Evolutionary conservation across 2,329 filamentous ascomycete genomes (phyloP), one percentile per base, ranked within the genome.

Genomic region (Colletotrichum simmondsii): DNA sequence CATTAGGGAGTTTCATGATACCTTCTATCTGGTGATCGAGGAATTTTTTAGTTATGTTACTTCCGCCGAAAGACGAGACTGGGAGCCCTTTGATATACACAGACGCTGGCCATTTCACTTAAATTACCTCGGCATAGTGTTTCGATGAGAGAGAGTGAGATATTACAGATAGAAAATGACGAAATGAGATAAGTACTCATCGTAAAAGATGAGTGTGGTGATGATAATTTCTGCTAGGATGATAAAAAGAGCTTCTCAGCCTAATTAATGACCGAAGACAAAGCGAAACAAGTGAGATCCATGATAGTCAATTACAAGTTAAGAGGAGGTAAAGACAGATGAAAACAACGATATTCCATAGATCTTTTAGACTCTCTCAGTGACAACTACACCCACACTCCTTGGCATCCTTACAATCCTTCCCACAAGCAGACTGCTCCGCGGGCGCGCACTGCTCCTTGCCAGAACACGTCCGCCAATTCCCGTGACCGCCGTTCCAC

Each of bases 391-490:
- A 58, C 4, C 35, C 35, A 53, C 52, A 65, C 16, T 58, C 52
- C n/a, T 65, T 46, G 10, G 59, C 46, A 1, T 32, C 52, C 10
- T 49, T 49, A 5, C 42, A 49, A 5, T 52, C 65, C 22, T 68
- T 22, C 5, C 56, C 57, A 24, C 42, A 68, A 24, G 14, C 42
- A n/a, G 57, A 4, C 24, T 5, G 52, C 1, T 28, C 28, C 2
- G 35, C 42, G 0, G 28, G 37, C 28, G 11, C n/a, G 12, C 65
- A 68, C 14, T 61, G 56, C 22, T n/a, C 14, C 2, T 68, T 57
- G 0, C 5, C 49, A 32, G 61, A 28, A 32, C 66, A 54, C 4
- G n/a, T 49, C 24, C 66, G 10, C 66, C 59, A 57, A 19, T 63
- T 28, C 16, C 58, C 58, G 24, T 46, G 32, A 1, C 66, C 59